A percentile compares a stretch with the other conserved stretches of the same genome.
Conservation (phyloP, 192 early-diverging fungal species). For the Mortierella hygrophila region DNA sequence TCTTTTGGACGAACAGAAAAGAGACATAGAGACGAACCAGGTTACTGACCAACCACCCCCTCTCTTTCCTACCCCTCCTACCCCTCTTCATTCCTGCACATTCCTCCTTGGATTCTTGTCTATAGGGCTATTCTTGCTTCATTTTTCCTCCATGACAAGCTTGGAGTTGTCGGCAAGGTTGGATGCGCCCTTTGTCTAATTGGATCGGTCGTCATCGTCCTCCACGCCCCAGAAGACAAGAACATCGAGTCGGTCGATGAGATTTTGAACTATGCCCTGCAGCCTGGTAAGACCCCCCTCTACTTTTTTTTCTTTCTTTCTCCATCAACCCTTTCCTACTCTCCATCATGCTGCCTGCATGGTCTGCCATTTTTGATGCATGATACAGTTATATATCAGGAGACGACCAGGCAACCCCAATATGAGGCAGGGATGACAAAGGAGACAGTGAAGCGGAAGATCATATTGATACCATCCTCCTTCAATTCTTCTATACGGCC, state of each 20-base stretch:
- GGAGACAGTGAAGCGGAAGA: not conserved
- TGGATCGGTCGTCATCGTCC: constrained; percentile 87
- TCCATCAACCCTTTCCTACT: not conserved
- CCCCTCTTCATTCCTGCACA: not conserved
- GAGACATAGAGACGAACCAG: not conserved
- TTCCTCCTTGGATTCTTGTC: not conserved
- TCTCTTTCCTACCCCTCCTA: not conserved
- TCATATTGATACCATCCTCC: not conserved
- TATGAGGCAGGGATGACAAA: not conserved
- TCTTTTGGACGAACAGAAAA: not conserved
- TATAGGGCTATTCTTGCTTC: constrained; percentile 88
- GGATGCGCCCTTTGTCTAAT: constrained; percentile 93
- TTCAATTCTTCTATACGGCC: no score
- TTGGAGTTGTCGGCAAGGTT: constrained; percentile 85
- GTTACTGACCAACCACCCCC: not conserved
- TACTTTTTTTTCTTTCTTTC: not conserved
- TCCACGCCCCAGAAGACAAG: constrained; percentile 90
- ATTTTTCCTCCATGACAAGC: constrained; percentile 88
- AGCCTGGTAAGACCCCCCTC: constrained; percentile 67
- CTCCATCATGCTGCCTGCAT: not conserved
- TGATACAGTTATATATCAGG: not conserved
- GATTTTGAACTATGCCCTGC: constrained; percentile 83
- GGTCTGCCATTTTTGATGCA: not conserved
- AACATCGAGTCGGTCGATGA: constrained; percentile 85
- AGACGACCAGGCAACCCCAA: not conserved